Percentiles rank a stretch among this genome's conserved stretches.
Conservation (phyloP, 1,284 basidiomycete genomes). For the Boletellus deceptivus region DNA sequence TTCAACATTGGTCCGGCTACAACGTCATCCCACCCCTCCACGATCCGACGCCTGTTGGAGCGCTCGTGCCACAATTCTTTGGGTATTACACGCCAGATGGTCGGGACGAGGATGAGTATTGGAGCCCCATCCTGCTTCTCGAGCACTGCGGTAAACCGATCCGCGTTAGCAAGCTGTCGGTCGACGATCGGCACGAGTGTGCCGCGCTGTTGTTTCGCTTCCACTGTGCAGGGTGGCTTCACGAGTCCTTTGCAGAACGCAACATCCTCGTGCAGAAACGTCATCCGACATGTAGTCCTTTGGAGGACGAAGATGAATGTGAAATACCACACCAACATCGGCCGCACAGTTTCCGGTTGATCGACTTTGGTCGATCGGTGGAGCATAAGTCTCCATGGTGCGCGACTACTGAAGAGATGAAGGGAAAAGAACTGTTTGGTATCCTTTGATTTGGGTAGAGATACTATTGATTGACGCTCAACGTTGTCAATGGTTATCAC, state of each 20-base stretch:
- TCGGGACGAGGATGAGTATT: not conserved
- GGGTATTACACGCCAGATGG: constrained; percentile 34
- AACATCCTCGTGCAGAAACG: constrained; percentile 37
- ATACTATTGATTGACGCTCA: no score
- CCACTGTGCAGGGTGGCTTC: constrained; percentile 30
- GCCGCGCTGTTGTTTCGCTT: constrained; percentile 33
- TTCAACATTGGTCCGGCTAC: constrained; percentile 37
- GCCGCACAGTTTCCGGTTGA: constrained; percentile 34
- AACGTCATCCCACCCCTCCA: constrained; percentile 30
- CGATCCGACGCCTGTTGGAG: constrained; percentile 34
- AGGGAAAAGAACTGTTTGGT: not conserved
- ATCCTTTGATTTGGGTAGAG: not conserved
- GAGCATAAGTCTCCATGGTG: not conserved
- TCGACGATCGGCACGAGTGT: constrained; percentile 29
- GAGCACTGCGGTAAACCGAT: constrained; percentile 36
- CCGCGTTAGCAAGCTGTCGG: constrained; percentile 7
- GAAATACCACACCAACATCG: constrained; percentile 2
- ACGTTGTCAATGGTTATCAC: no score
- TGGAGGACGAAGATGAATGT: constrained; percentile 15
- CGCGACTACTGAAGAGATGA: not conserved
- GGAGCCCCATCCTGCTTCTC: constrained; percentile 34
- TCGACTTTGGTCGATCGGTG: constrained; percentile 36
- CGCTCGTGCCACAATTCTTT: constrained; percentile 39
- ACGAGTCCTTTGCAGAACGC: constrained; percentile 35
- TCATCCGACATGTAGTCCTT: constrained; percentile 33